A percentile compares a stretch with the other conserved stretches of the same genome.
These are phyloP conservation scores for Schizophyllum amplum DNA, from an alignment of 1,284 basidiomycete genomes.

Conservation along the genomic window DNA sequence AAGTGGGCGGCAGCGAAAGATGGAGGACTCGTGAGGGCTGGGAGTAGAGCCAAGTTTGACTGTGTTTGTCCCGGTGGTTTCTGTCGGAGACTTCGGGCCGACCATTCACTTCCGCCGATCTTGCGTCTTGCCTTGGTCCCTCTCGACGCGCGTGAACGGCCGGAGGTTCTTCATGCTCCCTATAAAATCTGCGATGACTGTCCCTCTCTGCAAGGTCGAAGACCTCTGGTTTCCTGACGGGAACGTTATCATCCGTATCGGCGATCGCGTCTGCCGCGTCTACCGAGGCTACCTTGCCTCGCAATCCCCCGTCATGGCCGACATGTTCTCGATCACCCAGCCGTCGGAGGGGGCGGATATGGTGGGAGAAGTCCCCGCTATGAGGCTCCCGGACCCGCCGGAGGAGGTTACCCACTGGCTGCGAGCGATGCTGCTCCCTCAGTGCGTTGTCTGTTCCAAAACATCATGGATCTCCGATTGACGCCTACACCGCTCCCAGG, in stretches of 20 bases:
- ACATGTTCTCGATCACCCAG: conserved; percentile 19
- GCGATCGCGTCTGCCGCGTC: conserved; percentile 17
- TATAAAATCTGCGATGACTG: too few relatives aligned
- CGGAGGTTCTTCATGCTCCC: too few relatives aligned
- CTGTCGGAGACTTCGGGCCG: too few relatives aligned
- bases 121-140: too few relatives aligned
- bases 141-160: too few relatives aligned
- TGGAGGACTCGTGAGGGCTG: too few relatives aligned
- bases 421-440: not conserved
- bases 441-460: not conserved
- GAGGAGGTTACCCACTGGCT: conserved; percentile 13
- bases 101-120: too few relatives aligned
- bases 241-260: conserved; percentile 18
- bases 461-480: too few relatives aligned
- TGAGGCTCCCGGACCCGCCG: conserved; percentile 15
- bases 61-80: too few relatives aligned
- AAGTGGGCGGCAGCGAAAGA: too few relatives aligned
- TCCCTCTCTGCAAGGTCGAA: too few relatives aligned
- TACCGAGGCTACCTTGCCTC: conserved; percentile 16
- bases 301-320: conserved; percentile 19
- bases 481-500: not conserved
- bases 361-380: conserved; percentile 15
- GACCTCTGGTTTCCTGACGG: conserved; percentile 20
- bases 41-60: too few relatives aligned
- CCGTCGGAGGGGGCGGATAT: conserved; percentile 11